These are phyloP conservation scores for Ilex paraguariensis DNA, from an alignment of 305 asterid genomes.

Conservation along the genomic window DNA sequence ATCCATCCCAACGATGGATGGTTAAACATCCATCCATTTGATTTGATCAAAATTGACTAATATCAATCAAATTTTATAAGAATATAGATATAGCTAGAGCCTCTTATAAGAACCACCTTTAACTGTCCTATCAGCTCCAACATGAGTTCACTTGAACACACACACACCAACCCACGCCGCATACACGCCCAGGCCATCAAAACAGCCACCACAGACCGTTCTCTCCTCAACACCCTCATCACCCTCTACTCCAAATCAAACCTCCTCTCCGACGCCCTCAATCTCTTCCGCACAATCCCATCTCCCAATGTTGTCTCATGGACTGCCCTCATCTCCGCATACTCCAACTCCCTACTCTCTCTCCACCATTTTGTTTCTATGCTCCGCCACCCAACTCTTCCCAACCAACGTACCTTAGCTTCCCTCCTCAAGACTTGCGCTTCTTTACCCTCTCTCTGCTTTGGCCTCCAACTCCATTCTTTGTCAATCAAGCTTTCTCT, in stretches of 20 bases:
- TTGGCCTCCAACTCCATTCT: slow-evolving; percentile 61
- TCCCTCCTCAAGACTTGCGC: slow-evolving; percentile 60
- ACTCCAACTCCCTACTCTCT: slow-evolving; percentile 36
- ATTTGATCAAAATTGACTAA: no score
- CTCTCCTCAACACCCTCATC: slow-evolving; percentile 60
- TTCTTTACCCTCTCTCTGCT: slow-evolving; percentile 19
- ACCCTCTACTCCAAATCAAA: slow-evolving; percentile 59
- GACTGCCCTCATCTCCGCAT: slow-evolving; percentile 63
- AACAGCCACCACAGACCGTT: slow-evolving; percentile 29
- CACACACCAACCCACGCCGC: slow-evolving; percentile 45
- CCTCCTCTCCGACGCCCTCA: slow-evolving; percentile 41
- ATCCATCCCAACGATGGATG: no score
- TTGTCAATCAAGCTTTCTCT: slow-evolving; percentile 45
- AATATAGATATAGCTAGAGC: no score
- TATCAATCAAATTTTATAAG: no score
- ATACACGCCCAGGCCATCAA: slow-evolving; percentile 50
- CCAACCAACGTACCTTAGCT: slow-evolving; percentile 56
- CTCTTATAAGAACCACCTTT: no score
- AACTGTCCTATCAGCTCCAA: no score
- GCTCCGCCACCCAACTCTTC: slow-evolving; percentile 63
- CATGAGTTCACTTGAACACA: no score
- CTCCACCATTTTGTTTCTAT: slow-evolving; percentile 55
- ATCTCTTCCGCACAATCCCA: slow-evolving; percentile 53
- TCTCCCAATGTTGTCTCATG: slow-evolving; percentile 72
- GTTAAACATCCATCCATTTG: no score